These are phyloP conservation scores for Blepharisma stoltei DNA, from an alignment of 73 alveolate species.

Conservation along the genomic window DNA sequence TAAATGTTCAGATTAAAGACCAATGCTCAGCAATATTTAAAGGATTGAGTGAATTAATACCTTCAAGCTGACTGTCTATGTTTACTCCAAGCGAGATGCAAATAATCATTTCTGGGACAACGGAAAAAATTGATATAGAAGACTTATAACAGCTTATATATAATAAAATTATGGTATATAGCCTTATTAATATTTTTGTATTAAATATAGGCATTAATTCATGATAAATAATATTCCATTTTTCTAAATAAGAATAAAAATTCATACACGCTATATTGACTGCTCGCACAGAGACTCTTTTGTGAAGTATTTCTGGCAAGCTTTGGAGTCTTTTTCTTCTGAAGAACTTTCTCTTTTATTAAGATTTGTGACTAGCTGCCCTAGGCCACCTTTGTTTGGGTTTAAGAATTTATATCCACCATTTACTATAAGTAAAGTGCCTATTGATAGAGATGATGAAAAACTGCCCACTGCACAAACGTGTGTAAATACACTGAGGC, in stretches of 20 bases:
- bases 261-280: constrained; percentile 86
- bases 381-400: constrained; percentile 92
- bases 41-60: constrained; percentile 84
- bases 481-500: constrained; percentile 64
- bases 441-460: constrained; percentile 50
- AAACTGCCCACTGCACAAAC: constrained; percentile 71
- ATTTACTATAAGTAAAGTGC: constrained; percentile 60
- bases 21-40: constrained; percentile 78
- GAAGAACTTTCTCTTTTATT: constrained; percentile 77
- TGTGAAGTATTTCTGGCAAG: constrained; percentile 86
- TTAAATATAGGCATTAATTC: too few species aligned
- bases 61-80: constrained; percentile 67
- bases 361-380: constrained; percentile 90
- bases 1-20: constrained; percentile 72
- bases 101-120: constrained; percentile 87
- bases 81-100: constrained; percentile 89
- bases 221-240: too few species aligned
- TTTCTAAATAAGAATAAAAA: too few species aligned
- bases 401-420: constrained; percentile 75
- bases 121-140: constrained; percentile 72
- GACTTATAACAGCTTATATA: too few species aligned
- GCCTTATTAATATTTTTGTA: too few species aligned
- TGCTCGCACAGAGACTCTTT: constrained; percentile 54
- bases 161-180: too few species aligned
- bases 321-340: constrained; percentile 69